phyloP scores from a whole-genome alignment of 352 stramenopile species.

The Pythium brassicae region DNA sequence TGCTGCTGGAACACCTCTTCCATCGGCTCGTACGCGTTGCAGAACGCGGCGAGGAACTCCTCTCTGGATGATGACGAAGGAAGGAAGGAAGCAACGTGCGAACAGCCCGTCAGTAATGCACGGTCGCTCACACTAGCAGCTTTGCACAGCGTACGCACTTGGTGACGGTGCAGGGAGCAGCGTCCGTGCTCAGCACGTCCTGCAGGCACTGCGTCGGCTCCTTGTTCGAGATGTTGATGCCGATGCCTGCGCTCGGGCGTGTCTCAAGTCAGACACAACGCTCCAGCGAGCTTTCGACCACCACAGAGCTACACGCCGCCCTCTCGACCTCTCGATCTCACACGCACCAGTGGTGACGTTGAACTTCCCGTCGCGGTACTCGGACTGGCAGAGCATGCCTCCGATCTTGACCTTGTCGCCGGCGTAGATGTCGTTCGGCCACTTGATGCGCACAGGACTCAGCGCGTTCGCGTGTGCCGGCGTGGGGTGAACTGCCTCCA shows the following conservation, averaged over 20 bases:
- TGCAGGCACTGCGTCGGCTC: constrained; percentile 85
- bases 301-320: no score
- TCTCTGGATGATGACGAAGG: constrained; percentile 53
- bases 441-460: constrained; percentile 86
- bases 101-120: neutral
- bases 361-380: constrained; percentile 77
- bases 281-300: no score
- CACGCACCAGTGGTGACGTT: constrained; percentile 72
- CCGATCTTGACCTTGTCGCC: constrained; percentile 84
- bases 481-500: constrained; percentile 52
- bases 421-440: constrained; percentile 91
- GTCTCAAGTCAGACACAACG: neutral
- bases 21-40: constrained; percentile 86
- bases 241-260: constrained; percentile 41
- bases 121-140: neutral
- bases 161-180: constrained; percentile 57
- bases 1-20: constrained; percentile 73
- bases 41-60: constrained; percentile 84
- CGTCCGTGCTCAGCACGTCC: constrained; percentile 62
- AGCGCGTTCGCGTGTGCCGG: neutral
- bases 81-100: neutral
- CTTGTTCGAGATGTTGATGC: constrained; percentile 89
- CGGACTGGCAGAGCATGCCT: constrained; percentile 87
- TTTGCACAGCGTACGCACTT: constrained; percentile 37
- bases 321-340: no score